Evolutionary conservation across 345 rosid species (phyloP), one percentile per base, ranked within the genome.

Genomic region (Sonneratia caseolaris): DNA sequence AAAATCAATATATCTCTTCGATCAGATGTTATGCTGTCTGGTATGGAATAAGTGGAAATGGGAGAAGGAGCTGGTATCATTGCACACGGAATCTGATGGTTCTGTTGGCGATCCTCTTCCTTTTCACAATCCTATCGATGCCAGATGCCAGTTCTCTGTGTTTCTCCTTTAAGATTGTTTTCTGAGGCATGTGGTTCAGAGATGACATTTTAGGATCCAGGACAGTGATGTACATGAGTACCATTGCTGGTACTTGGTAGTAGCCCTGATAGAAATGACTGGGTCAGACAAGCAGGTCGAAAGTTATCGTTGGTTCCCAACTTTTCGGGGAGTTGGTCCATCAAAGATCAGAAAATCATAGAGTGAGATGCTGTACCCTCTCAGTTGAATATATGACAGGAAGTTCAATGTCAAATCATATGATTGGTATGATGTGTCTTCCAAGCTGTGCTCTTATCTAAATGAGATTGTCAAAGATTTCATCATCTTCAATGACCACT

Each of bases 101-200:
- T 22, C 36, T 24, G 40, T 1, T 48, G 43, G 9, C 9, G 9
- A 40, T 40, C 43, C 53, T 9, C 51, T 3, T 15, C 53, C 53
- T 2, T 53, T 53, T 19, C n/a, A 16, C n/a, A 53, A 18, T 53
- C 22, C 22, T 53, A n/a, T 18, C 15, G 59, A 59, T 1, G 36
- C 14, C 22, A 9, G 59, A 59, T 1, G 36, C 14, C 22, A 9
- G 64, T 59, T 68, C 55, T 8, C 43, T 8, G 43, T 37, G 32
- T 38, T n/a, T 37, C 27, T 57, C 69, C 75, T 32, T 61, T 78
- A 15, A 94, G 97, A 85, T 75, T 83, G 64, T 92, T 94, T 86
- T 94, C 91, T 72, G 69, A 82, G 79, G 89, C 96, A 1, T 91
- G 96, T 78, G 97, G 95, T 68, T 89, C 84, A 85, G 85, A 73